Base-by-base conservation (phyloP, 345 rosid genomes). In the Moricandia moricandioides region DNA sequence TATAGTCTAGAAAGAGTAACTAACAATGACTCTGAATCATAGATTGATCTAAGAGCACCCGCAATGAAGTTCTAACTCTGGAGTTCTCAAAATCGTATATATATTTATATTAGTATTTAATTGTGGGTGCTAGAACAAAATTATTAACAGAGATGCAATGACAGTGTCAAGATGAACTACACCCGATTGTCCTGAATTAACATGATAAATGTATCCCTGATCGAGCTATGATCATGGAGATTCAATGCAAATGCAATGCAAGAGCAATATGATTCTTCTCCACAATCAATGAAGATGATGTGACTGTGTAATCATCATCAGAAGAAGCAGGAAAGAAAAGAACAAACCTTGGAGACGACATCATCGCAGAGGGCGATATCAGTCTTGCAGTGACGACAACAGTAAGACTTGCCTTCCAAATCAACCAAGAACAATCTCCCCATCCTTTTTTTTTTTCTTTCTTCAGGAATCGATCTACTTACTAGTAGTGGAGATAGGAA, bases 381-480 rank as follows among this genome's bases (percentile, higher is more conserved):
- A 55, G 91, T 84, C 6, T 69, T 71, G 82, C 97, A 91, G 85
- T 91, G 85, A 67, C 80, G 86, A 86, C 97, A 91, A 70, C 85
- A 80, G 69, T 86, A 89, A 52, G 81, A 16, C 56, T 70, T 80
- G 43, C 91, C 91, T 69, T 91, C 94, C 69, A 89, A 84, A 74
- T 47, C 72, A 70, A 83, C 74, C 82, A 84, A 30, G 80, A 91
- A 91, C 65, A 87, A 65, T 81, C 92, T 89, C 73, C 97, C 97
- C 97, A 88, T 91, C 75, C 75, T 16, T 17, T 11, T 43, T 43
- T 14, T 45, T 45, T 43, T 11, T 35, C 2, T 35, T 2, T 35
- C 40, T 35, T 35, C 27, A 17, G 37, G 16, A 77, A 70, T 70
- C 76, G 8, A 16, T 30, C 5, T n/a, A n/a, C n/a, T 16, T n/a